Conservation (phyloP, 179 eudicot species). For the Monotropa hypopitys region DNA sequence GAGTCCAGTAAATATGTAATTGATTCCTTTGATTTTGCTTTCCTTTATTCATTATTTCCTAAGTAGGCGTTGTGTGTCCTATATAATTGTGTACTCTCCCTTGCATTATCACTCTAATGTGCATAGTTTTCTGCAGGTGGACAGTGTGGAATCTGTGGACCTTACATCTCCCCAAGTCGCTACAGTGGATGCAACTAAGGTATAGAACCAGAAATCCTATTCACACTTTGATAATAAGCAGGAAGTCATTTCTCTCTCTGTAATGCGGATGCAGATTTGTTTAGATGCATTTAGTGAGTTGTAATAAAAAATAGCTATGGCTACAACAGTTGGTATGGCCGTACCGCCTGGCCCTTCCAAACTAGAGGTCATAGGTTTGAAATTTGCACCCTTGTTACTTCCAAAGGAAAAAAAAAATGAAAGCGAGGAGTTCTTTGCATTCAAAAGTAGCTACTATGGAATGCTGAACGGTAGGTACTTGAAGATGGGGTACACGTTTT, state of each 20-base stretch:
- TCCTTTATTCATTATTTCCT: no score
- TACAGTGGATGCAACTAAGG: conserved; percentile 30
- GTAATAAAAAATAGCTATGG: neutral
- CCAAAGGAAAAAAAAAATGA: neutral
- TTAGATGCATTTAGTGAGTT: neutral
- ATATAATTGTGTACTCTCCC: no score
- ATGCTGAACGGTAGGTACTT: neutral
- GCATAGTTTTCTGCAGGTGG: conserved; percentile 34
- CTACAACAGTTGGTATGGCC: neutral
- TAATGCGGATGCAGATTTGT: neutral
- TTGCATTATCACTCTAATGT: neutral
- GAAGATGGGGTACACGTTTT: neutral
- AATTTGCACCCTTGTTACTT: neutral
- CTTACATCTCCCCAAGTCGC: conserved; percentile 22
- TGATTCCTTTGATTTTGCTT: no score
- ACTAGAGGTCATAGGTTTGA: neutral
- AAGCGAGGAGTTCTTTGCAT: neutral
- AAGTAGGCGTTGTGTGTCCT: no score
- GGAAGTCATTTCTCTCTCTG: neutral
- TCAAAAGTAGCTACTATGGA: neutral
- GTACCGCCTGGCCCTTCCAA: neutral
- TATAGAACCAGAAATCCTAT: conserved; percentile 10
- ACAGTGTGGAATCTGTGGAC: conserved; percentile 15
- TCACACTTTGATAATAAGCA: neutral
- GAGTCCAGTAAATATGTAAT: no score